Evolutionary conservation across 768 basidiomycete species (phyloP), one percentile per base, ranked within the genome.

Genomic region (Suillus brevipes): DNA sequence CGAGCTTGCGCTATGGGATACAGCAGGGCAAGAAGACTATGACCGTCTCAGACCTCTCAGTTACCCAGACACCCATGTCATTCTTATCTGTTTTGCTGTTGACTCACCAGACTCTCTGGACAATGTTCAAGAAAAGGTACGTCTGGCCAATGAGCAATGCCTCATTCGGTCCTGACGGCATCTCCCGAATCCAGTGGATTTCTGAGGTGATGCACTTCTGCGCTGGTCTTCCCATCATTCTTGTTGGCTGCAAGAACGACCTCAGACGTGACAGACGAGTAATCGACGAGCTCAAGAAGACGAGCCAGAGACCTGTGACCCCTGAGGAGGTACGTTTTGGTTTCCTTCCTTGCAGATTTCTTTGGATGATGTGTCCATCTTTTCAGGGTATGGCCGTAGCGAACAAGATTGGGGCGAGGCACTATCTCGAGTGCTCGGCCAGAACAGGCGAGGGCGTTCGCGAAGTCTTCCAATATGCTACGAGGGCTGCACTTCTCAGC

Each of bases 41-140:
- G 97, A 99, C 80, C 93, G 97, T 72, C 93, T 99, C 70, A 88
- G 97, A 64, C 97, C 97, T 66, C 87, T 99, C 75, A 94, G 91
- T 72, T 99, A 99, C 81, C 97, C 97, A 64, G 97, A 99, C 82
- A 96, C 95, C n/a, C 96, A 99, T 77, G 96, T 99, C 79, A 99
- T 99, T 82, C 87, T 99, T 71, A 97, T 99, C 80, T 98, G 97
- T 79, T 99, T 97, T 78, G 95, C 97, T 50, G 89, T 99, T 70
- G 97, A 99, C 84, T 95, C 92, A 61, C 96, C 96, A 40, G 96
- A 98, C 78, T 98, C 96, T 58, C 84, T 99, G 69, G 97, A 97
- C 81, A 99, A 99, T 87, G 97, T 99, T 37, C 95, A 98, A 84
- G 97, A 99, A 84, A 99, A 99, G 92, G 97, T 92, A 49, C 65